Conservation (phyloP, 2,329 filamentous ascomycete genomes). For the Diaporthe citri region DNA sequence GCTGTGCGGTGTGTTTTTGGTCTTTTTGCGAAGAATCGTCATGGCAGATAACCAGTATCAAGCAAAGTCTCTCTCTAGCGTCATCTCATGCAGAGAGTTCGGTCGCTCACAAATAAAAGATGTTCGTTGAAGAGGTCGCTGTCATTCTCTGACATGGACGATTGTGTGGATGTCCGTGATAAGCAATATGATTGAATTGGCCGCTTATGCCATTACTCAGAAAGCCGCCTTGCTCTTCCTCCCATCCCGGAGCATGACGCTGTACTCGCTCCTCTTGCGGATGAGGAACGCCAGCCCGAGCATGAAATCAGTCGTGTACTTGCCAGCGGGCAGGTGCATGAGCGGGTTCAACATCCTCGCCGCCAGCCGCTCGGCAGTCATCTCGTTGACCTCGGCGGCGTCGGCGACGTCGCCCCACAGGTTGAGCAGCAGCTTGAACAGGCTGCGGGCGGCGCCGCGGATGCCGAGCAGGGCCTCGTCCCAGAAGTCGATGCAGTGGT, state of each 20-base stretch:
- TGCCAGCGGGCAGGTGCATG: slow-evolving; percentile 52
- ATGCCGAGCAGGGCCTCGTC: slow-evolving; percentile 58
- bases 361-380: slow-evolving; percentile 59
- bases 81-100: neutral
- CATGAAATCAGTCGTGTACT: slow-evolving; percentile 55
- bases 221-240: slow-evolving; percentile 46
- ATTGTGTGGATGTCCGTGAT: neutral
- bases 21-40: neutral
- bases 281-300: slow-evolving; percentile 59
- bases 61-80: neutral
- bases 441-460: slow-evolving; percentile 51
- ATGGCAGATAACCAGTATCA: neutral
- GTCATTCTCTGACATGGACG: neutral
- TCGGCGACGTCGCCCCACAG: slow-evolving; percentile 58
- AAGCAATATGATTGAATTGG: neutral
- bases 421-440: slow-evolving; percentile 59
- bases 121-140: neutral
- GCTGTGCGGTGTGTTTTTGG: neutral
- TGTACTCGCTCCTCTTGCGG: slow-evolving; percentile 57
- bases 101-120: neutral
- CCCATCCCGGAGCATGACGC: slow-evolving; percentile 50
- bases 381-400: slow-evolving; percentile 54
- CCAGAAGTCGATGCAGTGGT: slow-evolving; percentile 61
- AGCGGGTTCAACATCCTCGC: slow-evolving; percentile 54
- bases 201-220: neutral